phyloP scores from a whole-genome alignment of 768 basidiomycete species.

The Auricularia cornea region DNA sequence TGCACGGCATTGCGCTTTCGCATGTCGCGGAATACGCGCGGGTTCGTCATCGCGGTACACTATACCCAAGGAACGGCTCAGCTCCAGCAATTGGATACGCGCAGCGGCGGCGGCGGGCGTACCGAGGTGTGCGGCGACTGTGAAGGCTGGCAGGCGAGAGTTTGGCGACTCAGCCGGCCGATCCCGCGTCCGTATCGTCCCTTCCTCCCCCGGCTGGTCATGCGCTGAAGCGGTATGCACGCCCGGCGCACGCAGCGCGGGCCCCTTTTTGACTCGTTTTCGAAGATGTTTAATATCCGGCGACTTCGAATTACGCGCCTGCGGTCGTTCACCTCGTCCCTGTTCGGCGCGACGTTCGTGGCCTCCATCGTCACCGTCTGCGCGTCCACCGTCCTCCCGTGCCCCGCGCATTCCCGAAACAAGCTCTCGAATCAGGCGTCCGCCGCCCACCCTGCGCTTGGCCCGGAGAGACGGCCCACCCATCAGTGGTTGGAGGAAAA shows the following conservation, averaged over 20 bases:
- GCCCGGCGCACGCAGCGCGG: too few relatives aligned
- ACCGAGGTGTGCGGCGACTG: too few relatives aligned
- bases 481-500: constrained; percentile 74
- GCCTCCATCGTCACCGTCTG: constrained; percentile 73
- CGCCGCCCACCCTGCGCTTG: constrained; percentile 18
- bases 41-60: constrained; percentile 32
- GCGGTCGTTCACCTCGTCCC: constrained; percentile 65
- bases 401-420: constrained; percentile 44
- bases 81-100: too few relatives aligned
- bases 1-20: constrained; percentile 65
- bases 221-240: not conserved
- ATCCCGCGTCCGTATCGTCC: too few relatives aligned
- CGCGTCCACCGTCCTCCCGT: constrained; percentile 70
- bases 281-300: constrained; percentile 3
- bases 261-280: too few relatives aligned
- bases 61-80: too few relatives aligned
- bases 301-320: constrained; percentile 15
- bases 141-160: too few relatives aligned
- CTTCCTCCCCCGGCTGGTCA: not conserved
- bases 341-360: constrained; percentile 75
- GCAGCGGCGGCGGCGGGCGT: too few relatives aligned
- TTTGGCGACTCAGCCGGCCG: too few relatives aligned
- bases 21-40: constrained; percentile 63
- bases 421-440: constrained; percentile 9
- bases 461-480: constrained; percentile 55